phyloP scores from a whole-genome alignment of 805 yeast species.

The Saccharomyces mikatae region DNA sequence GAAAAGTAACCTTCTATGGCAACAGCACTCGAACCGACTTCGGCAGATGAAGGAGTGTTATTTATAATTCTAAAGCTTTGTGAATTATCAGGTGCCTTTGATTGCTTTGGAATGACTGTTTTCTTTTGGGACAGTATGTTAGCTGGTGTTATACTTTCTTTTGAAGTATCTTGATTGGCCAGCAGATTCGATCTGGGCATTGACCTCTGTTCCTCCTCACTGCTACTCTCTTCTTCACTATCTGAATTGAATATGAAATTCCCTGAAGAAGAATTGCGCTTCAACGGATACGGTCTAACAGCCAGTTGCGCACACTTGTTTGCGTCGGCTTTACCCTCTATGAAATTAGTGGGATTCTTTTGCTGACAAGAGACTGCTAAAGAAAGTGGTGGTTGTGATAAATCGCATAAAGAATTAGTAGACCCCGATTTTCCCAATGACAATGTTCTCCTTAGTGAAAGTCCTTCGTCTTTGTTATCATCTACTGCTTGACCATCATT shows the following conservation, averaged over 20 bases:
- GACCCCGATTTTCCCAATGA: slow-evolving; percentile 24
- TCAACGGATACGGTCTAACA: slow-evolving; percentile 5
- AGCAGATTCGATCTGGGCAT: background rate
- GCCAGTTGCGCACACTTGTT: background rate
- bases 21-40: slow-evolving; percentile 32
- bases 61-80: slow-evolving; percentile 6
- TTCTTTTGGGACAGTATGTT: slow-evolving; percentile 1
- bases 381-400: slow-evolving; percentile 10
- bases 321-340: background rate
- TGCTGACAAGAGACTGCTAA: slow-evolving; percentile 5
- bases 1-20: slow-evolving; percentile 39
- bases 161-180: background rate
- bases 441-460: slow-evolving; percentile 19
- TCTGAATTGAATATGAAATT: slow-evolving; percentile 28
- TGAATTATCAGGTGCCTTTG: slow-evolving; percentile 1
- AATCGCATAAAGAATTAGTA: slow-evolving; percentile 20
- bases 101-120: slow-evolving; percentile 4
- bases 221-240: slow-evolving; percentile 19
- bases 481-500: slow-evolving; percentile 5
- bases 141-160: background rate
- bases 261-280: slow-evolving; percentile 15
- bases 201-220: background rate
- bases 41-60: slow-evolving; percentile 17
- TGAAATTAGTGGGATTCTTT: slow-evolving; percentile 6
- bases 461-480: slow-evolving; percentile 9